phyloP scores from a whole-genome alignment of 345 rosid species.

The Viola odorata region DNA sequence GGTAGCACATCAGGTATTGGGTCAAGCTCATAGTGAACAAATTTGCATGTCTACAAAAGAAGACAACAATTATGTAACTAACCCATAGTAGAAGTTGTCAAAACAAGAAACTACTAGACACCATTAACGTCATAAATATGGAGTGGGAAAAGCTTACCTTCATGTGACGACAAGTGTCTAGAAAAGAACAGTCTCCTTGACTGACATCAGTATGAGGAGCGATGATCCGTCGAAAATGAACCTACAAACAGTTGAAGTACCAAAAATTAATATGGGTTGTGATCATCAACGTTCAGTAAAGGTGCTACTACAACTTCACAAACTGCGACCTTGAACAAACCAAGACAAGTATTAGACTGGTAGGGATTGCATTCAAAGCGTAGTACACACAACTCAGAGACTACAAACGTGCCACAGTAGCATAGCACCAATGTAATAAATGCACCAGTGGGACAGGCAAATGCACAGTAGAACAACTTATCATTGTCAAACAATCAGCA shows the following conservation, averaged over 20 bases:
- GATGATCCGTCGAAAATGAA: slow-evolving; percentile 87
- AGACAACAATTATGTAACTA: slow-evolving; percentile 7
- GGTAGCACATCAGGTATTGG: slow-evolving; percentile 68
- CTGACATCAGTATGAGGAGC: slow-evolving; percentile 92
- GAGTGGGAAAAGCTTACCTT: slow-evolving; percentile 45
- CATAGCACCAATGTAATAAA: too few relatives aligned
- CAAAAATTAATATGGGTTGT: neutral
- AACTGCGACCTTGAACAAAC: too few relatives aligned
- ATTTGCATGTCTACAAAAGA: slow-evolving; percentile 78
- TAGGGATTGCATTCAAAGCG: too few relatives aligned
- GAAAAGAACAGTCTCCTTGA: slow-evolving; percentile 98
- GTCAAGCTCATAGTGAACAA: slow-evolving; percentile 96
- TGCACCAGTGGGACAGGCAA: too few relatives aligned
- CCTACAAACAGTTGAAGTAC: slow-evolving; percentile 39
- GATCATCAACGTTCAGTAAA: neutral
- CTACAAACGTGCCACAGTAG: too few relatives aligned
- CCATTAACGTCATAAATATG: neutral
- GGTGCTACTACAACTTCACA: too few relatives aligned
- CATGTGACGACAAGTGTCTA: slow-evolving; percentile 99
- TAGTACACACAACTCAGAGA: too few relatives aligned
- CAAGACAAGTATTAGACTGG: too few relatives aligned
- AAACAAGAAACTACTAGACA: slow-evolving; percentile 6
- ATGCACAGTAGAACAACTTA: too few relatives aligned
- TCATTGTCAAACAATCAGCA: too few relatives aligned
- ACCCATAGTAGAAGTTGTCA: neutral